Conservation (phyloP, 225 moss, liverwort and hornwort genomes). For the Physcomitrellopsis africana region DNA sequence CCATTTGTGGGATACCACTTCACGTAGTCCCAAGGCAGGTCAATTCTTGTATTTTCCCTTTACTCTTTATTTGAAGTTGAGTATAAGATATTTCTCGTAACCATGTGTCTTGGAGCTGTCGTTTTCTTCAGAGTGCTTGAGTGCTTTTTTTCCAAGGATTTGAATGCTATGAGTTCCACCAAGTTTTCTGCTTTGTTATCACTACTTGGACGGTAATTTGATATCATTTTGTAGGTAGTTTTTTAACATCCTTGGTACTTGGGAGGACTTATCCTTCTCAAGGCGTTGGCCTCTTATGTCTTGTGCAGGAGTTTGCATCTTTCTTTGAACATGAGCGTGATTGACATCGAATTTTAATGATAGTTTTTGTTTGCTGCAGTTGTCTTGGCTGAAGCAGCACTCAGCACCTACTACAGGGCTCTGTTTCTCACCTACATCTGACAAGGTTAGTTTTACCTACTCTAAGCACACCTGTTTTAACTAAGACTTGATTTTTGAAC, state of each 20-base stretch:
- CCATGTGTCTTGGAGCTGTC: background rate
- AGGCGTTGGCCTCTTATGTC: slow-evolving; percentile 12
- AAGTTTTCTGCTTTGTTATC: slow-evolving; percentile 3
- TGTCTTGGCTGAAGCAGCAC: slow-evolving; percentile 98
- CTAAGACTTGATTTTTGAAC: slow-evolving; percentile 11
- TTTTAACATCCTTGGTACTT: background rate
- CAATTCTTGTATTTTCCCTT: slow-evolving; percentile 55
- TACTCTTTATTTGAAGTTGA: background rate
- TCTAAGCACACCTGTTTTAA: background rate
- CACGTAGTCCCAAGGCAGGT: slow-evolving; percentile 99
- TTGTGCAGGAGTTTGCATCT: slow-evolving; percentile 2
- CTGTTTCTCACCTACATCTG: slow-evolving; percentile 97
- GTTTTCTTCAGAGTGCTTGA: background rate
- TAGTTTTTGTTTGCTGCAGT: slow-evolving; percentile 46
- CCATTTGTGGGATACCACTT: slow-evolving; percentile 98
- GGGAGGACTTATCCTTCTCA: slow-evolving; percentile 9
- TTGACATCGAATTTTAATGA: background rate
- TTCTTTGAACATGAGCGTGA: background rate
- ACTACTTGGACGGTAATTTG: background rate
- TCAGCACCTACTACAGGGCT: slow-evolving; percentile 96
- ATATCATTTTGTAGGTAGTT: too few relatives aligned
- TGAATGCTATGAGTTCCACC: background rate
- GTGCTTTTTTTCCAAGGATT: background rate
- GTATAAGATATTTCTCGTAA: background rate
- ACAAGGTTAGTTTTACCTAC: slow-evolving; percentile 68